Base-by-base conservation (phyloP, 768 basidiomycete species). In the Clitopilus hobsonii region DNA sequence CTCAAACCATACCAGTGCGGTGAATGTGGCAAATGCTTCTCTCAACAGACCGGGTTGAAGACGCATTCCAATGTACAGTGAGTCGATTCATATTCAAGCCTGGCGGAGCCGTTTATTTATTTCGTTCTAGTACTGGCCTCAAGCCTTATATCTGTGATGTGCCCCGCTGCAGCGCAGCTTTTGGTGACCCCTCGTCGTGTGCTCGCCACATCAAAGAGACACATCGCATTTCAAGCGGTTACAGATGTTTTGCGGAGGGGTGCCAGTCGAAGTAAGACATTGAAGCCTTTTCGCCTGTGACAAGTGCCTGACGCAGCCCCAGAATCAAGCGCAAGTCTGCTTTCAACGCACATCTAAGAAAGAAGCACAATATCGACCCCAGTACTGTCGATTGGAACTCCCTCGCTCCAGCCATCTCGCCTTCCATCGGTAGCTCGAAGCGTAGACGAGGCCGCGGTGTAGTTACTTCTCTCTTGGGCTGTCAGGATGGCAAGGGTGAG, bases 101-200 rank as follows among this genome's bases (percentile, higher is more conserved):
- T 24, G 36, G 30, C 29, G 16, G 25, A 49, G 20, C 8, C 24
- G 51, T 55, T 25, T 61, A 51, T 10, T 53, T 6, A 26, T 25
- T 27, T 53, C 6, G 28, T 29, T 30, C 49, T 53, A 87, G 85
- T 54, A 78, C 82, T 13, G 71, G 70, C 41, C 67, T 54, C 8
- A 83, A 80, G 65, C 86, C 85, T 1, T 77, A 74, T 60, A 52
- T 51, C 5, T 90, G 88, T 60, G 72, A 70, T 13, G 69, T 77
- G 38, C 61, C 67, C 7, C 67, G 64, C 20, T 89, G 87, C 61
- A 54, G 52, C 8, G 71, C 77, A 26, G 66, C 71, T 13, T 89
- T 89, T 59, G 81, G 81, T 13, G 88, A 89, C 60, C 87, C 85
- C 10, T 89, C 88, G 0, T 88, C 88, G 45, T 72, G 83, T 58